phyloP scores from a whole-genome alignment of 177 flowering plant genomes.

The Telopea speciosissima region DNA sequence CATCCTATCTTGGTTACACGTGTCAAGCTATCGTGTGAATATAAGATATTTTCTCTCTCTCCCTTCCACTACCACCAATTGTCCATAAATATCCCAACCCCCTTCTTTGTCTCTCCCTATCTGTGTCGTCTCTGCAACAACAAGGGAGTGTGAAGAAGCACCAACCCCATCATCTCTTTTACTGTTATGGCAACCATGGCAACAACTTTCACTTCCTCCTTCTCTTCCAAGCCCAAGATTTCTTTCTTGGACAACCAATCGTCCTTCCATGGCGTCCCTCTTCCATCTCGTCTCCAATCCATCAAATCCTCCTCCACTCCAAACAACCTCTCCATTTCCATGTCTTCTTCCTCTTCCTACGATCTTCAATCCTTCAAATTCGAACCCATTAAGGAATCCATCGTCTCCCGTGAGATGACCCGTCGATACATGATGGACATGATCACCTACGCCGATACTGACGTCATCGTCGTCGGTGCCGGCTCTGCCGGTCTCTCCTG shows the following conservation, averaged over 20 bases:
- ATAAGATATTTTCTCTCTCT: background rate
- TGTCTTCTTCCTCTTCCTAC: conserved; percentile 38
- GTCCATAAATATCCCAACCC: background rate
- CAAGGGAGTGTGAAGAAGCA: no score
- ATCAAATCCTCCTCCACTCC: conserved; percentile 18
- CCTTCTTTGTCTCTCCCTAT: no score
- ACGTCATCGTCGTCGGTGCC: conserved; percentile 86
- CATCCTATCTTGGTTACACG: background rate
- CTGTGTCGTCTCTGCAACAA: background rate
- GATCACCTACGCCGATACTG: conserved; percentile 93
- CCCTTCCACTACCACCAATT: background rate
- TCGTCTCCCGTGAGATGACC: conserved; percentile 91
- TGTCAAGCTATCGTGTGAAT: background rate
- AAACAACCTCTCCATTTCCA: conserved; percentile 21
- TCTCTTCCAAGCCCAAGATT: conserved; percentile 28
- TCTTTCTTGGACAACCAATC: conserved; percentile 23
- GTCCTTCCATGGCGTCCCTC: conserved; percentile 37
- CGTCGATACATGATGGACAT: conserved; percentile 93
- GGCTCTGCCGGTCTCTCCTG: conserved; percentile 91
- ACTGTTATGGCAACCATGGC: conserved; percentile 31
- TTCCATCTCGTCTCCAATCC: conserved; percentile 19
- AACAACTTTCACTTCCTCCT: conserved; percentile 29
- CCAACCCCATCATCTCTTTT: no score
- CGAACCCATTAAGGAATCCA: conserved; percentile 77
- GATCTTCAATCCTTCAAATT: conserved; percentile 53